Conservation (phyloP, 163 green algal genomes). For the Chloromonas sp. region DNA sequence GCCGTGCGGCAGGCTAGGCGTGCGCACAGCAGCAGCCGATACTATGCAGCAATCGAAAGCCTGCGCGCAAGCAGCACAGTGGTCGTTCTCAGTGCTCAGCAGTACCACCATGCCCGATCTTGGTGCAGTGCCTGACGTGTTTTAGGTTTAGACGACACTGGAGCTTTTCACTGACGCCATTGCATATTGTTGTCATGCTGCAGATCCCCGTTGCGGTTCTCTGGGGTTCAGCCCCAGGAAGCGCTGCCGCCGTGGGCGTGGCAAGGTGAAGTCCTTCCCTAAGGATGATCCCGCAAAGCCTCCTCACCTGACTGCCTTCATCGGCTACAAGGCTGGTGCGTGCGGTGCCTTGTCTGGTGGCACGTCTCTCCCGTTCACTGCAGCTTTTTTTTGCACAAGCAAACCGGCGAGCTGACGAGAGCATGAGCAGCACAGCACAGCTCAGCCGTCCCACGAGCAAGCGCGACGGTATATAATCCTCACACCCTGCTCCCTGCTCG, state of each 20-base stretch:
- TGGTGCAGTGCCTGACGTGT: background rate
- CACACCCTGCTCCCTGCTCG: background rate
- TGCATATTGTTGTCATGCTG: conserved; percentile 1
- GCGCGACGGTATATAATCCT: background rate
- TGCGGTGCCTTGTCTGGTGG: background rate
- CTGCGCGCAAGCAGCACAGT: background rate
- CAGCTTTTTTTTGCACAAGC: too few species aligned
- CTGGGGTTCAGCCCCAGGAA: conserved; percentile 99
- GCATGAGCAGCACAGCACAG: too few species aligned
- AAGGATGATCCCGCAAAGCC: conserved; percentile 86
- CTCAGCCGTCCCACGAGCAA: background rate
- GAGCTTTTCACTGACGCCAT: background rate
- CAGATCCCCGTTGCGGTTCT: conserved; percentile 88
- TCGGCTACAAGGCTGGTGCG: conserved; percentile 94
- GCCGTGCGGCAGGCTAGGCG: background rate
- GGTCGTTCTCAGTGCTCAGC: background rate
- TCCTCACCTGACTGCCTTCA: conserved; percentile 95
- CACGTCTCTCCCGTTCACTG: too few species aligned
- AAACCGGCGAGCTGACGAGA: too few species aligned
- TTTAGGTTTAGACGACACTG: background rate
- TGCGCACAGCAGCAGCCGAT: background rate
- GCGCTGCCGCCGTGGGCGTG: conserved; percentile 74
- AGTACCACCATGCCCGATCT: background rate
- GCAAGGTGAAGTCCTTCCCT: conserved; percentile 97
- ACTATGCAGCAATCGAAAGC: background rate